These are phyloP conservation scores for Geotrichum europaeum DNA, from an alignment of 1,139 yeast genomes.

Conservation along the genomic window DNA sequence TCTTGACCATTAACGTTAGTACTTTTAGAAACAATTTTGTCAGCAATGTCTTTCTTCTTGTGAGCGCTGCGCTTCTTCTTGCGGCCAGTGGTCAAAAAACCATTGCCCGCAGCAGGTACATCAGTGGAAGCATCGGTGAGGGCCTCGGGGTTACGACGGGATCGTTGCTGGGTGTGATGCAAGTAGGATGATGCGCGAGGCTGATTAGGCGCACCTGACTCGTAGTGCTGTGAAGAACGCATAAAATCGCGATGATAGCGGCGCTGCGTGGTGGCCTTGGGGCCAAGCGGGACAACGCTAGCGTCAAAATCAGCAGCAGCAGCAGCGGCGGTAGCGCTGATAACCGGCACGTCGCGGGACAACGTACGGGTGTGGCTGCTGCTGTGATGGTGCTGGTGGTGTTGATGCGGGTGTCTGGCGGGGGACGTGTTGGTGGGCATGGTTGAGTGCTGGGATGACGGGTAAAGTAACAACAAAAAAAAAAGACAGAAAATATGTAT, in stretches of 20 bases:
- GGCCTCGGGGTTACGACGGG: not conserved
- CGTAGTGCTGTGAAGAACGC: constrained; percentile 5
- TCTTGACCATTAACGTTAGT: not conserved
- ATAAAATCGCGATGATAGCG: constrained; percentile 1
- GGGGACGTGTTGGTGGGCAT: constrained; percentile 7
- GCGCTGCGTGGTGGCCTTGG: constrained; percentile 3
- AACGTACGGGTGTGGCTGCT: not conserved
- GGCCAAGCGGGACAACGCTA: constrained; percentile 2
- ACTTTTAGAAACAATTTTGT: not conserved
- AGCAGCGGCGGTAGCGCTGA: not conserved
- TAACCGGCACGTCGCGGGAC: not conserved
- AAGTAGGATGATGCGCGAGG: constrained; percentile 3
- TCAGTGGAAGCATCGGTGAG: not conserved
- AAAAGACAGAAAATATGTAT: not conserved
- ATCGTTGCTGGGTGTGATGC: constrained; percentile 5
- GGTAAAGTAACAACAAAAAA: not conserved
- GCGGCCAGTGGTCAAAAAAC: not conserved
- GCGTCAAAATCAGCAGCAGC: constrained; percentile 1
- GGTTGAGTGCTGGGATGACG: not conserved
- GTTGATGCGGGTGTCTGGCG: not conserved
- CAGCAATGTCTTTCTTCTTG: not conserved
- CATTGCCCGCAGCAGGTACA: not conserved
- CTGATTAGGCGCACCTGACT: constrained; percentile 1
- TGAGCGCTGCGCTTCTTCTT: constrained; percentile 5
- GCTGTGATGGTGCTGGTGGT: not conserved